Evolutionary conservation across 2,329 filamentous ascomycete genomes (phyloP).

Genomic region (Hypomyces perniciosus): DNA sequence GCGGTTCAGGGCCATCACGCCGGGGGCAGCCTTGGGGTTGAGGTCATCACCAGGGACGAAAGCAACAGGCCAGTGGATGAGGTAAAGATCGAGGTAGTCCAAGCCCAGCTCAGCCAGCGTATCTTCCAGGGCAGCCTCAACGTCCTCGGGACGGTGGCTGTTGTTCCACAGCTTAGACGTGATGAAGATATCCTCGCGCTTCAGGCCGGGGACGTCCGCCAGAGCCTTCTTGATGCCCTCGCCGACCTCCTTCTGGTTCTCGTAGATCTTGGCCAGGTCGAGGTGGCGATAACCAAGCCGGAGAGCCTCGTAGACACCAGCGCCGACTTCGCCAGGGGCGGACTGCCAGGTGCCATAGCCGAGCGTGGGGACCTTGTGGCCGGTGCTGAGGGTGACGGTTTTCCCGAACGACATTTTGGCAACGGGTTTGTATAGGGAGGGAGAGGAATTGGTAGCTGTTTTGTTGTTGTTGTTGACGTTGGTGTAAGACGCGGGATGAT

Average conservation of each 20-base stretch:
- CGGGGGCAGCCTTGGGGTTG: slow-evolving; percentile 38
- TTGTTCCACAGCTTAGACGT: slow-evolving; percentile 60
- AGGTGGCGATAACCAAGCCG: slow-evolving; percentile 60
- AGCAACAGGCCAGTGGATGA: slow-evolving; percentile 58
- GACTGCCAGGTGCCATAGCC: slow-evolving; percentile 64
- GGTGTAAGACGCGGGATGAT: not conserved
- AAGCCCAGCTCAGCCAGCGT: slow-evolving; percentile 50
- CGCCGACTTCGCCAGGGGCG: slow-evolving; percentile 55
- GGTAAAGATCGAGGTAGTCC: slow-evolving; percentile 56
- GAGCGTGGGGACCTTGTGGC: slow-evolving; percentile 58
- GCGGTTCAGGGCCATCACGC: slow-evolving; percentile 37
- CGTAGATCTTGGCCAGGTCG: slow-evolving; percentile 49
- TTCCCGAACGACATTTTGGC: slow-evolving; percentile 48
- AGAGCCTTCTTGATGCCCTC: slow-evolving; percentile 46
- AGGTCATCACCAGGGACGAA: slow-evolving; percentile 35
- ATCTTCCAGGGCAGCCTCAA: slow-evolving; percentile 49
- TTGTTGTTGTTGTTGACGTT: slow-evolving; percentile 2
- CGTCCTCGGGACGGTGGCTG: slow-evolving; percentile 51
- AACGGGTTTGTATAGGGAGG: not conserved
- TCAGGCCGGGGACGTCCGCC: slow-evolving; percentile 43
- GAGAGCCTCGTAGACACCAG: slow-evolving; percentile 59
- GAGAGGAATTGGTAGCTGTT: not conserved
- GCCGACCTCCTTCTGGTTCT: slow-evolving; percentile 58
- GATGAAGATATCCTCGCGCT: slow-evolving; percentile 41
- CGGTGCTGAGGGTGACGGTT: slow-evolving; percentile 55